Percentiles rank a stretch among this genome's conserved stretches.
phyloP scores from a whole-genome alignment of 2,329 filamentous ascomycete genomes.

The Capronia epimyces region DNA sequence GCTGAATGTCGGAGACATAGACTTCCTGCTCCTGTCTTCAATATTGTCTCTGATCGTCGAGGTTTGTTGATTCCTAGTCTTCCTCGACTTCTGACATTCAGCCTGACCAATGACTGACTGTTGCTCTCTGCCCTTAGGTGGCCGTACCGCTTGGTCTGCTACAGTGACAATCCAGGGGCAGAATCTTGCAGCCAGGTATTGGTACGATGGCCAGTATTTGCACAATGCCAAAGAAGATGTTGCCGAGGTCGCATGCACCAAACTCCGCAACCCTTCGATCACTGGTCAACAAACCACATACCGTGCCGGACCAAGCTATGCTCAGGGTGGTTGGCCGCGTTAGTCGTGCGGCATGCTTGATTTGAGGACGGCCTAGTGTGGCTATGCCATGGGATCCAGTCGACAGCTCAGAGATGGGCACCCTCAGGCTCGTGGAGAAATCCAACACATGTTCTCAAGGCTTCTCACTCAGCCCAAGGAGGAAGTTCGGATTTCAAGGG shows the following conservation, averaged over 20 bases:
- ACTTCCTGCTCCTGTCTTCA: conserved; percentile 52
- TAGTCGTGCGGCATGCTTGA: background rate
- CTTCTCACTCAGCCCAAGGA: conserved; percentile 2
- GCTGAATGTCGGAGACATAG: conserved; percentile 26
- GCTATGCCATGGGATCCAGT: background rate
- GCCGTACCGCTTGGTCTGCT: conserved; percentile 86
- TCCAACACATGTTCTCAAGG: conserved; percentile 6
- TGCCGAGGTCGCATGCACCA: conserved; percentile 64
- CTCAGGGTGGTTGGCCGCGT: conserved; percentile 15
- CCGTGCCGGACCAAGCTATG: conserved; percentile 13
- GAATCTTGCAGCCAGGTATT: conserved; percentile 68
- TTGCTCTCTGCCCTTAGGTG: conserved; percentile 51
- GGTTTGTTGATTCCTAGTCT: conserved; percentile 25
- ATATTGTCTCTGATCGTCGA: conserved; percentile 69
- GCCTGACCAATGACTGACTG: background rate
- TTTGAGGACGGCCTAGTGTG: background rate
- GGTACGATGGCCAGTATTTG: conserved; percentile 85
- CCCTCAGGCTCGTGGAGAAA: conserved; percentile 3
- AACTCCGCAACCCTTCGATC: conserved; percentile 32
- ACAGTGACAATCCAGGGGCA: conserved; percentile 65
- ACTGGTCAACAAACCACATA: conserved; percentile 13
- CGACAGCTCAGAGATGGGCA: background rate
- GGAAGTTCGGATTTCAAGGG: conserved; percentile 5
- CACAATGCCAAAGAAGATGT: conserved; percentile 87
- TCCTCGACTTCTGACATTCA: conserved; percentile 10